Evolutionary conservation across 176 grass and related monocot species (phyloP), one percentile per base, ranked within the genome.

Genomic region (Eragrostis nindensis): DNA sequence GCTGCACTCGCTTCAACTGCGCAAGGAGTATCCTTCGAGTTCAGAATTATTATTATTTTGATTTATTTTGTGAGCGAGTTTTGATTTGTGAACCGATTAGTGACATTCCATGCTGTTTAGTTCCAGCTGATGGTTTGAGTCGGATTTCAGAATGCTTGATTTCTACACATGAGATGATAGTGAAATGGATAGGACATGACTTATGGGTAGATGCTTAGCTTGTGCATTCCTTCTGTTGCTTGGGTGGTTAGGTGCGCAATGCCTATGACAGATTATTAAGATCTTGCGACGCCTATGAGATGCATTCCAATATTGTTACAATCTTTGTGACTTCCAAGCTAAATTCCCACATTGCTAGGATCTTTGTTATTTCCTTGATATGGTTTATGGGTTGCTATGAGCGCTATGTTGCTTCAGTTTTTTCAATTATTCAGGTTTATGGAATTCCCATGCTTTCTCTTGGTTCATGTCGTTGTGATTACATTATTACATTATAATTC

Each of bases 1-100:
- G 88, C 88, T 99, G 82, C 96, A 95, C 59, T 99, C 90, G 10
- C 70, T 95, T 84, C 90, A 85, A 83, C 88, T 95, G 62, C 86
- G 92, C 48, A 95, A 93, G 76, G 92, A 98, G 92, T 98, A 98
- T 98, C 88, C 90, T 99, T 80, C 46, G 2, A 38, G 32, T 53
- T 6, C 38, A 80, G 6, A 80, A 25, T 27, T 53, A 48, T 16
- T n/a, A n/a, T n/a, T n/a, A n/a, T n/a, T n/a, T 64, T 80, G 8
- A 13, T 46, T 79, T 41, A 25, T 21, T 68, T 75, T 45, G 21
- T 64, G 25, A 53, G 57, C 48, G 50, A 52, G 18, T 30, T 43
- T 62, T 75, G 8, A 26, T 73, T 48, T 36, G 74, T 60, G 27
- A 29, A 40, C 29, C 22, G 5, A 42, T 68, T 41, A 49, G 8